A percentile compares a stretch with the other conserved stretches of the same genome.
phyloP scores from a whole-genome alignment of 2,329 filamentous ascomycete species.

The Ampelomyces quisqualis region DNA sequence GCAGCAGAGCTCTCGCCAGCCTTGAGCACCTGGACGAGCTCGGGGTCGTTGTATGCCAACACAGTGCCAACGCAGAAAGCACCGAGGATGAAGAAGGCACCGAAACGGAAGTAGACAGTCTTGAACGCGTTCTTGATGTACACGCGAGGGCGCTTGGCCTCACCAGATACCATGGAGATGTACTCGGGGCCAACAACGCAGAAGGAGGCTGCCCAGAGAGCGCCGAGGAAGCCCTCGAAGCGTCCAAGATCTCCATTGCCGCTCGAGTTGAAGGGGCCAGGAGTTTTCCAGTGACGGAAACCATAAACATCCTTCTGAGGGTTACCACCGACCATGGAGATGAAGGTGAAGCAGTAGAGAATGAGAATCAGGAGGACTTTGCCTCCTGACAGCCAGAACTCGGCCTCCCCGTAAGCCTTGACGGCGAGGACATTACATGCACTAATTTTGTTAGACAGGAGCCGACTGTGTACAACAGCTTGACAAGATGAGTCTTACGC shows the following conservation, averaged over 20 bases:
- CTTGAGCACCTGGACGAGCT: slow-evolving; percentile 58
- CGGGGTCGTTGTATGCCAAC: slow-evolving; percentile 67
- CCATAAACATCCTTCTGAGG: slow-evolving; percentile 46
- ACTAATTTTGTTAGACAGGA: slow-evolving; percentile 34
- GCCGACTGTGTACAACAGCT: background rate
- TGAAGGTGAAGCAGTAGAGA: slow-evolving; percentile 50
- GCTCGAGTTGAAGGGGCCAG: slow-evolving; percentile 37
- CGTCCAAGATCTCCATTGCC: slow-evolving; percentile 27
- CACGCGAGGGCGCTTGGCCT: slow-evolving; percentile 49
- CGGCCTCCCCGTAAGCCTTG: slow-evolving; percentile 48
- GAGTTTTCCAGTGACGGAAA: slow-evolving; percentile 49
- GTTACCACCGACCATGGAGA: slow-evolving; percentile 51
- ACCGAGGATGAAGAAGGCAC: slow-evolving; percentile 50
- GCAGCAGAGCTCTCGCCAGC: slow-evolving; percentile 47
- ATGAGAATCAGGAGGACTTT: slow-evolving; percentile 51
- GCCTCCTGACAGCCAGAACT: slow-evolving; percentile 50
- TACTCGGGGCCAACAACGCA: slow-evolving; percentile 53
- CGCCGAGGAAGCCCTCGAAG: slow-evolving; percentile 44
- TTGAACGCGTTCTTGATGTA: slow-evolving; percentile 53
- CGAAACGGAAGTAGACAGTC: slow-evolving; percentile 51
- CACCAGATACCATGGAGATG: slow-evolving; percentile 51
- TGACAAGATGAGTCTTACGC: slow-evolving; percentile 32
- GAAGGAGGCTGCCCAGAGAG: slow-evolving; percentile 49
- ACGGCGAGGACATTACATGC: slow-evolving; percentile 51
- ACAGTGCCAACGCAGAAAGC: slow-evolving; percentile 50